A percentile compares a stretch with the other conserved stretches of the same genome.
Conservation (phyloP, 202 grass and related monocot genomes). For the Setaria viridis region DNA sequence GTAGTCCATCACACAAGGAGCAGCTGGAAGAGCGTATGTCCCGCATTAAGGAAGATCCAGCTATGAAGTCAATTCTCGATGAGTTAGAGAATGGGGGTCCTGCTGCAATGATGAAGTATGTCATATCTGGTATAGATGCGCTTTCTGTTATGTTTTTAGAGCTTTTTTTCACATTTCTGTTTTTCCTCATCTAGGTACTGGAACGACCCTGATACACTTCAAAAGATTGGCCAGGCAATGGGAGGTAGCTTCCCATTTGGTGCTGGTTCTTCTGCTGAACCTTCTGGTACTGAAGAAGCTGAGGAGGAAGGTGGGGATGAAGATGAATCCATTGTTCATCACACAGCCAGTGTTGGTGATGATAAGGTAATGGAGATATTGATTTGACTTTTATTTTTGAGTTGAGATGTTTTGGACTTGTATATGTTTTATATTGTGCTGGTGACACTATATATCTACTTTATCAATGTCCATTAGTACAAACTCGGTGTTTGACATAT, state of each 20-base stretch:
- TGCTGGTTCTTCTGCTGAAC: constrained; percentile 49
- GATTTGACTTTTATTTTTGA: constrained; percentile 23
- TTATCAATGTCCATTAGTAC: constrained; percentile 9
- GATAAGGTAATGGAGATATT: constrained; percentile 55
- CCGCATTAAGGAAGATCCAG: constrained; percentile 83
- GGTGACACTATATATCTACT: not conserved
- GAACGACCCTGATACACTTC: constrained; percentile 92
- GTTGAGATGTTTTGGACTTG: constrained; percentile 4
- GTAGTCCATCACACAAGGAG: constrained; percentile 82
- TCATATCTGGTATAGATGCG: constrained; percentile 27
- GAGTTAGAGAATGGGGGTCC: constrained; percentile 93
- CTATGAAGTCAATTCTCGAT: constrained; percentile 89
- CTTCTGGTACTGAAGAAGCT: constrained; percentile 73
- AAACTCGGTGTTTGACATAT: not conserved
- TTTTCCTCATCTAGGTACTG: constrained; percentile 73
- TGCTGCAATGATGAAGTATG: constrained; percentile 97
- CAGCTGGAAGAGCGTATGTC: constrained; percentile 91
- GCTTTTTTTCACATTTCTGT: constrained; percentile 29
- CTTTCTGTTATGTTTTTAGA: constrained; percentile 8
- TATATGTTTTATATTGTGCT: constrained; percentile 22
- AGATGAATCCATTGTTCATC: constrained; percentile 86
- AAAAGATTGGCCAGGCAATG: constrained; percentile 97
- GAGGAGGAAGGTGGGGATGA: constrained; percentile 72
- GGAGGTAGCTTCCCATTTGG: constrained; percentile 68
- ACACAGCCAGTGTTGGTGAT: constrained; percentile 86